Evolutionary conservation across 2,329 filamentous ascomycete genomes (phyloP).

Genomic region (Chaetothyriales sp.): DNA sequence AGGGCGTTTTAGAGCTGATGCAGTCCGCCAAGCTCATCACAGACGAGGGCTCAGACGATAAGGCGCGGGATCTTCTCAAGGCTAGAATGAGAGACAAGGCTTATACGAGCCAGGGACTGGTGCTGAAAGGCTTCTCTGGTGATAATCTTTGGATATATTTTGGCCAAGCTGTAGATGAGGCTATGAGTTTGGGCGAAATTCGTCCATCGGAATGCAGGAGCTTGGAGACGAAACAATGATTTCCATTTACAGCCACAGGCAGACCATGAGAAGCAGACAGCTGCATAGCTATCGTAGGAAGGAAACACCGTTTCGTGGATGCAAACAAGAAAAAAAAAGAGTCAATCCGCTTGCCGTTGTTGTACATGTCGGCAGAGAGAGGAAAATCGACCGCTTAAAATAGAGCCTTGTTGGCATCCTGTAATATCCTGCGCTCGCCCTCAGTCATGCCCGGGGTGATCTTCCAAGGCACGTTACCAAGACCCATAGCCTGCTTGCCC

Average conservation of each 20-base stretch:
- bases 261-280: too few species aligned
- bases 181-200: constrained; percentile 1
- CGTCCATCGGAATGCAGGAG: constrained; percentile 5
- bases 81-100: constrained; percentile 1
- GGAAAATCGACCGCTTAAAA: constrained; percentile 24
- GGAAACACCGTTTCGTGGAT: too few species aligned
- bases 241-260: too few species aligned
- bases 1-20: constrained; percentile 6
- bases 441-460: constrained; percentile 32
- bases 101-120: constrained; percentile 1
- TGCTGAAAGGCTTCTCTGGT: constrained; percentile 1
- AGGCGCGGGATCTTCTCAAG: neutral
- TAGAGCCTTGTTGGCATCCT: constrained; percentile 41
- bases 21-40: constrained; percentile 4
- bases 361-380: neutral
- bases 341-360: neutral
- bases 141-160: constrained; percentile 4
- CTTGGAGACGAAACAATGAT: neutral
- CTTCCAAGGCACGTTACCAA: constrained; percentile 38
- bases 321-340: too few species aligned
- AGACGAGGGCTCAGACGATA: neutral
- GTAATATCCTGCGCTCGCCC: constrained; percentile 39
- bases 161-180: constrained; percentile 3
- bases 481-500: constrained; percentile 42
- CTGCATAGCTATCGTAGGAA: too few species aligned